Percentiles rank a stretch among this genome's conserved stretches.
Evolutionary conservation across 2,329 filamentous ascomycete genomes (phyloP).

Genomic region (Claviceps capensis): DNA sequence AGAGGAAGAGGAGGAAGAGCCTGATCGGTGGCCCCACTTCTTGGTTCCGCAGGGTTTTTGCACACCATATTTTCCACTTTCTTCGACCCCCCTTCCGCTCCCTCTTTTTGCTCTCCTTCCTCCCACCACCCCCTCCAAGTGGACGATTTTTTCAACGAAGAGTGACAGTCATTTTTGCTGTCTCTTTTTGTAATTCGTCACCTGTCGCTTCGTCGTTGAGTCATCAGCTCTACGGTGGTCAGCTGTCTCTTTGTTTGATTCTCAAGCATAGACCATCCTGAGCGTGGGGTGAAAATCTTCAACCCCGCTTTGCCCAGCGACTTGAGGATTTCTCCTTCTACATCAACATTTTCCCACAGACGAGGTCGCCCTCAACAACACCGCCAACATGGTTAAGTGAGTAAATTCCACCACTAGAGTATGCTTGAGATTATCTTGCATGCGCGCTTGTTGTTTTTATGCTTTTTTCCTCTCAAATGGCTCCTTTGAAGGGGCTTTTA

Average conservation of each 20-base stretch:
- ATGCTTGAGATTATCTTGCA: not conserved
- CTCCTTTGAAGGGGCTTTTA: no score
- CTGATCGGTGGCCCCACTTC: not conserved
- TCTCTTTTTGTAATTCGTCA: constrained; percentile 21
- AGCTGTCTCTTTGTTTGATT: constrained; percentile 5
- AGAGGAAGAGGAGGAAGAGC: no score
- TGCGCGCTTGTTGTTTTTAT: not conserved
- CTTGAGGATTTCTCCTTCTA: constrained; percentile 13
- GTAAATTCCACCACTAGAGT: constrained; percentile 27
- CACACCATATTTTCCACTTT: constrained; percentile 7
- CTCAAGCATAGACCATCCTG: constrained; percentile 8
- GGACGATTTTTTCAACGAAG: constrained; percentile 20
- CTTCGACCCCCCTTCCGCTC: constrained; percentile 10
- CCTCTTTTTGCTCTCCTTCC: constrained; percentile 11
- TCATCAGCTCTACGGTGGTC: constrained; percentile 4
- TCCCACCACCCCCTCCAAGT: constrained; percentile 14
- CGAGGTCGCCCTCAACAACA: constrained; percentile 39
- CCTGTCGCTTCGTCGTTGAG: constrained; percentile 7
- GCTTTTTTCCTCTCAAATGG: no score
- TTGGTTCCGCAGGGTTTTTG: constrained; percentile 1
- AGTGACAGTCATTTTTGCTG: constrained; percentile 29
- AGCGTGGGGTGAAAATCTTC: constrained; percentile 28
- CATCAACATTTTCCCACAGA: constrained; percentile 22
- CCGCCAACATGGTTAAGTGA: constrained; percentile 99
- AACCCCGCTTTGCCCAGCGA: constrained; percentile 29